Percentiles rank a stretch among this genome's conserved stretches.
These are phyloP conservation scores for Lactarius deliciosus DNA, from an alignment of 768 basidiomycete species.

Conservation along the genomic window DNA sequence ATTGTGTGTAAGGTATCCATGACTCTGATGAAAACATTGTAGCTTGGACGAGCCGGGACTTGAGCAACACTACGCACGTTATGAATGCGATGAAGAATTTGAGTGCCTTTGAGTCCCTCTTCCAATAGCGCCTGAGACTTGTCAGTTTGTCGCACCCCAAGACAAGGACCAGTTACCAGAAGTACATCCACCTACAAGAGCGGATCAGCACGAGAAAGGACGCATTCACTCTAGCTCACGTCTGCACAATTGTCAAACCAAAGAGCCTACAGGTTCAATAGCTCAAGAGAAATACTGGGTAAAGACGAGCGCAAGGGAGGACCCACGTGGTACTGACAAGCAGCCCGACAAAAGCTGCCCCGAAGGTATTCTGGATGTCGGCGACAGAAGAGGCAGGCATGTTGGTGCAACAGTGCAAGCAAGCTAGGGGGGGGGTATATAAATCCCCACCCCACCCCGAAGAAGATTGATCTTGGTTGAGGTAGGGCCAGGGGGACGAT, in stretches of 20 bases:
- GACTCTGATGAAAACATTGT: not conserved
- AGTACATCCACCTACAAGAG: not conserved
- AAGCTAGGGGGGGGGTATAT: not conserved
- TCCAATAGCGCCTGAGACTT: not conserved
- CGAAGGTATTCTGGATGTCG: not conserved
- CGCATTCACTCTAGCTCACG: not conserved
- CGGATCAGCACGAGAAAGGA: not conserved
- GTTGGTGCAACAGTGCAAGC: not conserved
- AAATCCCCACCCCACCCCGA: not conserved
- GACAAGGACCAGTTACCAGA: not conserved
- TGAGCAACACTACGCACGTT: not conserved
- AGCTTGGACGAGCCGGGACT: not conserved
- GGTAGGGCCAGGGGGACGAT: too few species aligned
- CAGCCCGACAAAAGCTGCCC: not conserved
- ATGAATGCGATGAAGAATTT: not conserved
- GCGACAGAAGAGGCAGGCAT: not conserved
- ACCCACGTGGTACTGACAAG: not conserved
- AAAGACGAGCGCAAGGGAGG: not conserved
- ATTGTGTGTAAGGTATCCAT: not conserved
- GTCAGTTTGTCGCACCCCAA: not conserved
- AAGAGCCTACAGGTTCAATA: not conserved
- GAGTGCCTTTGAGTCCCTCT: not conserved
- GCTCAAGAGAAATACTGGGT: not conserved
- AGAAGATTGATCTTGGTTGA: too few species aligned
- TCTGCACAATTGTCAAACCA: not conserved